Percentiles rank a stretch among this genome's conserved stretches.
These are phyloP conservation scores for Pseudonitzschia delicatissima DNA, from an alignment of 108 stramenopile genomes.

Conservation along the genomic window DNA sequence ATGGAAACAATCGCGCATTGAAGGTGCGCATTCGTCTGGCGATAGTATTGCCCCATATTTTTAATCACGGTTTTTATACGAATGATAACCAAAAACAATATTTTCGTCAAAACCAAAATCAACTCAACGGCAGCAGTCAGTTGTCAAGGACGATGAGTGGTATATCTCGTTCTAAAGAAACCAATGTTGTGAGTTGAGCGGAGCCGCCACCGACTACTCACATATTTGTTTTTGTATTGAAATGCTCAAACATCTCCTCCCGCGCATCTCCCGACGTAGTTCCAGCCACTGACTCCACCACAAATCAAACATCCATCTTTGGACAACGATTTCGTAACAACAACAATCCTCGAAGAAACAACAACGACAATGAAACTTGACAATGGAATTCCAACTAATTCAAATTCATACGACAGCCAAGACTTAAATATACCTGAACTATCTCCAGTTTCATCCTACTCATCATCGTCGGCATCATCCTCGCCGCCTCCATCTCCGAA, in stretches of 20 bases:
- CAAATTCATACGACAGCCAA: neutral
- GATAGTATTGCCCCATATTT: neutral
- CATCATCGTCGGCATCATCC: constrained; percentile 62
- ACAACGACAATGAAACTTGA: neutral
- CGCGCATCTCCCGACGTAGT: too few species aligned
- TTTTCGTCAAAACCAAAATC: neutral
- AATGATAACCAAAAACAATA: constrained; percentile 8
- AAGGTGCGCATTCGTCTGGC: neutral
- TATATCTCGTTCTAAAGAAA: too few species aligned
- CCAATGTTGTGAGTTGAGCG: neutral
- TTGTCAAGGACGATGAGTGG: too few species aligned
- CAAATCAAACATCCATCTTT: neutral
- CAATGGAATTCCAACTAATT: neutral
- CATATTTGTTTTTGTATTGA: neutral
- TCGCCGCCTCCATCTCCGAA: constrained; percentile 21
- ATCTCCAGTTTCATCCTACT: constrained; percentile 88
- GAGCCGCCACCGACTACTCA: neutral
- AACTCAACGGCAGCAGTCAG: too few species aligned
- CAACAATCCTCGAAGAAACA: neutral
- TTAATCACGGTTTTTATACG: neutral
- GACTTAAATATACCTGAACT: constrained; percentile 32
- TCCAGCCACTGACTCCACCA: too few species aligned
- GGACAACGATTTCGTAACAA: neutral
- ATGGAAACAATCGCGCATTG: too few species aligned
- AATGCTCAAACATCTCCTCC: neutral